These are phyloP conservation scores for Panaeolus papilionaceus DNA, from an alignment of 768 basidiomycete genomes.

Conservation along the genomic window DNA sequence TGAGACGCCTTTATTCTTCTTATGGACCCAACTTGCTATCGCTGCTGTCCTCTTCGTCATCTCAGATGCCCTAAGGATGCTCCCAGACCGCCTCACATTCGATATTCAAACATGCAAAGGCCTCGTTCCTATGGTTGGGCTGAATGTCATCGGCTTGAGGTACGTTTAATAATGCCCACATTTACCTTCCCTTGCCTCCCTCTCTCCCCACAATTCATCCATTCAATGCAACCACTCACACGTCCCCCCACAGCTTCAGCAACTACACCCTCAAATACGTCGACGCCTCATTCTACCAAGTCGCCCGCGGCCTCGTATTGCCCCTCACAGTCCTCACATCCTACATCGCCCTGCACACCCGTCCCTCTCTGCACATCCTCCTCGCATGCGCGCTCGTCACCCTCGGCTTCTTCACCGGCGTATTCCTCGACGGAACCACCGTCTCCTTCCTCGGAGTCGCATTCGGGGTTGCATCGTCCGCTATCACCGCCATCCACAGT, in stretches of 20 bases:
- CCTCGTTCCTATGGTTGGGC: conserved; percentile 72
- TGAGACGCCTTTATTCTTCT: conserved; percentile 83
- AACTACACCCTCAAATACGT: conserved; percentile 94
- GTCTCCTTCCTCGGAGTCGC: conserved; percentile 69
- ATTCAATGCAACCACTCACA: no score
- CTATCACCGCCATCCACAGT: conserved; percentile 90
- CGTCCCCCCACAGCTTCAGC: conserved; percentile 63
- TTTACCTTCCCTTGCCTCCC: neutral
- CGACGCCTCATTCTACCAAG: conserved; percentile 94
- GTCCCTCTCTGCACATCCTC: conserved; percentile 79
- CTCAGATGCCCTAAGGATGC: conserved; percentile 64
- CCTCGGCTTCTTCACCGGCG: conserved; percentile 88
- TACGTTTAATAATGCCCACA: conserved; percentile 37
- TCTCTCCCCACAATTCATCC: no score
- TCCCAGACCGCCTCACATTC: conserved; percentile 71
- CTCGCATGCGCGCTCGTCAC: conserved; percentile 84
- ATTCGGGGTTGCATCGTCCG: conserved; percentile 85
- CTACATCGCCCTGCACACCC: conserved; percentile 73
- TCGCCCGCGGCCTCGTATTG: conserved; percentile 92
- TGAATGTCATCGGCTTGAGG: conserved; percentile 89
- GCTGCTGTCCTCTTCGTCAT: conserved; percentile 77
- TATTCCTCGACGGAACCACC: conserved; percentile 75
- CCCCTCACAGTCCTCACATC: conserved; percentile 95
- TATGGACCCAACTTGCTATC: conserved; percentile 80
- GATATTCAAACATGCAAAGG: conserved; percentile 72